Conservation (phyloP, 73 alveolate species). For the Tetrahymena thermophila region DNA sequence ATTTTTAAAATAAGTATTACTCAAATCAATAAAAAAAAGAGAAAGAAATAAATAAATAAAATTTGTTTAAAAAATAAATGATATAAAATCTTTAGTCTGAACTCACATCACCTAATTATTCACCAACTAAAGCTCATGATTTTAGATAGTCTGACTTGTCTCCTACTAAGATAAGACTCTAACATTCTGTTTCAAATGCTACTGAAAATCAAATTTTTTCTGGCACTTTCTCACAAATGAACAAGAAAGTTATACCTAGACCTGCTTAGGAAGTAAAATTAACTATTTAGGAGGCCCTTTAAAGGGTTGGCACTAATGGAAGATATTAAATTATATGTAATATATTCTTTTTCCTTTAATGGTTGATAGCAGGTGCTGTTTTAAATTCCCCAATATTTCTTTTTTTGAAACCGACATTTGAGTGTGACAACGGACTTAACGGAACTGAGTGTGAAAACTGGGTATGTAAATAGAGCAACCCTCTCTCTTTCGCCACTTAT, state of each 20-base stretch:
- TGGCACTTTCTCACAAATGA: background rate
- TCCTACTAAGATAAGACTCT: background rate
- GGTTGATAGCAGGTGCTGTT: background rate
- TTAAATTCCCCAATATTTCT: background rate
- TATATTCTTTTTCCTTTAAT: background rate
- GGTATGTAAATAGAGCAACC: background rate
- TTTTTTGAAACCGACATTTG: background rate
- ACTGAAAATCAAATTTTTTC: background rate
- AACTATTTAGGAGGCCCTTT: background rate
- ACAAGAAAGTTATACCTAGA: background rate
- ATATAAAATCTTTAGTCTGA: background rate
- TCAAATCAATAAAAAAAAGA: too few species aligned
- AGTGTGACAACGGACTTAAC: background rate
- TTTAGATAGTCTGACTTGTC: background rate
- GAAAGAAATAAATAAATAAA: background rate
- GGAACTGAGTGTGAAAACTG: background rate
- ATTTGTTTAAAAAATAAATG: background rate
- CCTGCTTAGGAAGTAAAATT: background rate
- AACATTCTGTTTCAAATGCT: background rate
- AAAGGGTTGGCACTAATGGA: background rate
- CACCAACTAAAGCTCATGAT: background rate
- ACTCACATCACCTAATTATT: background rate
- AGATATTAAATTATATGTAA: background rate
- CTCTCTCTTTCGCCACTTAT: background rate
- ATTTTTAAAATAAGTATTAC: background rate